phyloP scores from a whole-genome alignment of 768 basidiomycete genomes.

The Boletus pseudo-olivaceus region DNA sequence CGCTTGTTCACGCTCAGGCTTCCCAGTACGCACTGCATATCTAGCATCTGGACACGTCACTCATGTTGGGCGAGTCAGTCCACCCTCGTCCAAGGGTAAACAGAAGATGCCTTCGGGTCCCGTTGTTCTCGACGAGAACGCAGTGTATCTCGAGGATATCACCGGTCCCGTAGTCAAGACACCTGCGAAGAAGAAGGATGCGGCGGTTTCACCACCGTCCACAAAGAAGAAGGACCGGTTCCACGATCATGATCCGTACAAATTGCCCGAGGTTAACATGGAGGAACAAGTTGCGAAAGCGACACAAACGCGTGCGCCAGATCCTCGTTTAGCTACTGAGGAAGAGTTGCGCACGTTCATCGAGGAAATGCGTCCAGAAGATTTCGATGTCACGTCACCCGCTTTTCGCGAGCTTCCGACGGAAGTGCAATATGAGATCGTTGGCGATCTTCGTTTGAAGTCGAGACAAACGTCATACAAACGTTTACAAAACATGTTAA shows the following conservation, averaged over 20 bases:
- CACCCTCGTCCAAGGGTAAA: constrained; percentile 39
- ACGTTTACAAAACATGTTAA: constrained; percentile 88
- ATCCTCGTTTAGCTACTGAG: constrained; percentile 93
- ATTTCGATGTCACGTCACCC: constrained; percentile 87
- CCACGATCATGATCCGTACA: constrained; percentile 87
- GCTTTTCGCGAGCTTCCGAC: constrained; percentile 92
- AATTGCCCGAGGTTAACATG: constrained; percentile 79
- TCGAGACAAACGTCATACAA: constrained; percentile 93
- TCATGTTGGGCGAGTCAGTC: constrained; percentile 8
- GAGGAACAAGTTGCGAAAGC: constrained; percentile 59
- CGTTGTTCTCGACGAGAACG: constrained; percentile 61
- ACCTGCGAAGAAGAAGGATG: constrained; percentile 33
- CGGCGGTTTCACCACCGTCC: constrained; percentile 41
- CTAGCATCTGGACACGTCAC: not conserved
- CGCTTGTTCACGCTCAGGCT: constrained; percentile 59
- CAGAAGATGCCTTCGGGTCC: constrained; percentile 43
- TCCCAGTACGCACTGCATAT: constrained; percentile 35
- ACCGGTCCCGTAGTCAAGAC: constrained; percentile 53
- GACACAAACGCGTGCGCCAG: constrained; percentile 60
- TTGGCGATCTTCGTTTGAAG: constrained; percentile 91
- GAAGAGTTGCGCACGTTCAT: constrained; percentile 92
- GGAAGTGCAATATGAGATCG: constrained; percentile 96
- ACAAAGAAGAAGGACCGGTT: constrained; percentile 61
- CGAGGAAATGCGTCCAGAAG: constrained; percentile 93
- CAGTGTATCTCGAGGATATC: constrained; percentile 89